Base-by-base conservation (phyloP, 352 stramenopile species). In the Halophytophthora polymorphica region DNA sequence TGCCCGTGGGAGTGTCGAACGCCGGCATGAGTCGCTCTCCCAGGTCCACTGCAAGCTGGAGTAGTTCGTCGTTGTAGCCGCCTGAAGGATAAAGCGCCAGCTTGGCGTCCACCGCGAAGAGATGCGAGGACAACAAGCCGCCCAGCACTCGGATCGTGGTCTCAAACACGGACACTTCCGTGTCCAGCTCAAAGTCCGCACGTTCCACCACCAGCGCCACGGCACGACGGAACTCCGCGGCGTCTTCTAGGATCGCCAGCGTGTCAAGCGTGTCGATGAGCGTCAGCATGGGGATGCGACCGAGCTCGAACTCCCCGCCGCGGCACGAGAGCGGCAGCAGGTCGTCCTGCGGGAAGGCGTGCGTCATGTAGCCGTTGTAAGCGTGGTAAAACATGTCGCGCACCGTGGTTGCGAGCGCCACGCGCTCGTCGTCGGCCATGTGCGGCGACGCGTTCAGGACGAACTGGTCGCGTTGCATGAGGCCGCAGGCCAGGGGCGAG, bases 1-100 rank as follows among this genome's bases (percentile, higher is more conserved):
- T 98, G 6, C 82, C 86, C 22, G 96, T 99, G 21, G 73, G 58
- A 1, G 96, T 99, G 35, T 97, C 65, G 72, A 99, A 99, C 34
- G 97, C 97, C 17, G 89, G 86, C 53, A 99, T 66, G 5, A 99
- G 68, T 3, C 98, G 86, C 25, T 98, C 78, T 2, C 82, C 97
- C 41, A 99, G 74, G 66, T 99, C 97, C 15, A 93, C 56, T 1
- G 97, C 96, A 25, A 99, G 75, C 14, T 60, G 37, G 29, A 99
- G 69, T 10, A 99, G 76, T 53, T 91, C 84, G 13, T 79, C 88
- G 44, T 98, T 70, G 69, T 99, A 99, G 28, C 59, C 61, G 48
- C 74, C 92, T 14, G 59, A 34, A 10, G 73, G 58, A 33, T 74
- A 91, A 19, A 94, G 45, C 33, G 53, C 56, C 5, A 93, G 58